These are phyloP conservation scores for Microdochium trichocladiopsis DNA, from an alignment of 2,329 filamentous ascomycete genomes.

Conservation along the genomic window DNA sequence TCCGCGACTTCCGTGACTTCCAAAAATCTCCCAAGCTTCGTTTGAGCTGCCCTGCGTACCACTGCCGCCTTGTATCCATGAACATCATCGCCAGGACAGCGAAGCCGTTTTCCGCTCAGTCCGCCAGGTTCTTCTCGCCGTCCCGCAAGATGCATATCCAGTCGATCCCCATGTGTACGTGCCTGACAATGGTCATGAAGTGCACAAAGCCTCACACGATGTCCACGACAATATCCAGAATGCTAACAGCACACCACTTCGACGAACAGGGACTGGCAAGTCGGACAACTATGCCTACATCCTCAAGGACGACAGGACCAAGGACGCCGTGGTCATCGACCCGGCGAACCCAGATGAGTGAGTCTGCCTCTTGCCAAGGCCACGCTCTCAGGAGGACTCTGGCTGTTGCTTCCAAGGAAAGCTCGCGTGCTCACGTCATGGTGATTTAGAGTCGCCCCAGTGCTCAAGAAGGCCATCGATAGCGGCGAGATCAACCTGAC, in stretches of 20 bases:
- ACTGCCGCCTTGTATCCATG: conserved; percentile 22
- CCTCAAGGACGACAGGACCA: conserved; percentile 69
- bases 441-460: conserved; percentile 43
- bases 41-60: neutral
- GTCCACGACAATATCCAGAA: too few species aligned
- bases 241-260: neutral
- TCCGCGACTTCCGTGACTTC: too few species aligned
- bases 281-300: conserved; percentile 84
- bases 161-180: conserved; percentile 82
- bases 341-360: conserved; percentile 75
- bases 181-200: conserved; percentile 6
- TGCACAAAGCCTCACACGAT: too few species aligned
- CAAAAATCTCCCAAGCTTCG: neutral
- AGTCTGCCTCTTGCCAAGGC: conserved; percentile 22
- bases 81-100: conserved; percentile 28
- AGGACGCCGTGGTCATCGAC: conserved; percentile 73
- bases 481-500: conserved; percentile 72
- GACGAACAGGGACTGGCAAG: conserved; percentile 68
- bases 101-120: too few species aligned
- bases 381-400: too few species aligned
- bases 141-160: conserved; percentile 71
- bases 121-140: too few species aligned
- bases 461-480: conserved; percentile 67
- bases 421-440: neutral
- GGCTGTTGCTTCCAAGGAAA: too few species aligned